Evolutionary conservation across 2,329 filamentous ascomycete genomes (phyloP).

Genomic region (Fusarium algeriense): DNA sequence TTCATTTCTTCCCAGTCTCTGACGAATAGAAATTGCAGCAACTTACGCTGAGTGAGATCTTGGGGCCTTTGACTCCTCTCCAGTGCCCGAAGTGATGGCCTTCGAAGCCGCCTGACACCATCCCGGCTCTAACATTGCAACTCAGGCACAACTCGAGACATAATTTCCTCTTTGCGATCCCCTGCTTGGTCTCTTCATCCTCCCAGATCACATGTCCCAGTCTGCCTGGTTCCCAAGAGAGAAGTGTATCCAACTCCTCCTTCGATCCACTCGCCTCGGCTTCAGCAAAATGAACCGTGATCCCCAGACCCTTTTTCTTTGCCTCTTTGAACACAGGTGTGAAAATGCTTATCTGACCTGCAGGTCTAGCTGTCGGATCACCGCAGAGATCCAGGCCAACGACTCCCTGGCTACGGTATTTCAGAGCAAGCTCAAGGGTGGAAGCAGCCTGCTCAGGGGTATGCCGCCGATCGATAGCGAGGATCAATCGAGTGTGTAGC

Average conservation of each 20-base stretch:
- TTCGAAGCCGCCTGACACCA: slow-evolving; percentile 74
- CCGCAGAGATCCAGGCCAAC: slow-evolving; percentile 85
- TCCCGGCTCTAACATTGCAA: slow-evolving; percentile 82
- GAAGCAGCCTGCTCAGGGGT: slow-evolving; percentile 70
- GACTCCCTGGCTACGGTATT: slow-evolving; percentile 66
- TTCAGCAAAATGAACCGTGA: slow-evolving; percentile 86
- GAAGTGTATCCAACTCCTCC: slow-evolving; percentile 72
- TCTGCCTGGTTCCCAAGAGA: slow-evolving; percentile 75
- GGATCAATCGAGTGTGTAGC: slow-evolving; percentile 75
- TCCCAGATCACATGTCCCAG: slow-evolving; percentile 86
- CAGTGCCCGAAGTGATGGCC: slow-evolving; percentile 85
- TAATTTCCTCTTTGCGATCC: slow-evolving; percentile 65
- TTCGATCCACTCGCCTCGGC: slow-evolving; percentile 66
- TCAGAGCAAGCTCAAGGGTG: slow-evolving; percentile 72
- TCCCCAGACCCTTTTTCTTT: slow-evolving; percentile 64
- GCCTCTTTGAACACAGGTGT: slow-evolving; percentile 69
- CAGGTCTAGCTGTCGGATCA: slow-evolving; percentile 67
- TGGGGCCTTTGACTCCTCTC: slow-evolving; percentile 68
- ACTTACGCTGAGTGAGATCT: slow-evolving; percentile 77
- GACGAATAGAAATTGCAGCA: neutral
- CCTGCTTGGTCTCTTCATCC: slow-evolving; percentile 67
- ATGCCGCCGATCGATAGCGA: slow-evolving; percentile 79
- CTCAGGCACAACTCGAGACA: slow-evolving; percentile 83
- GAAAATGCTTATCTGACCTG: slow-evolving; percentile 72
- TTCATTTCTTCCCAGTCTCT: neutral